Evolutionary conservation across 208 protist genomes (phyloP).

Genomic region (Leishmania tarentolae): DNA sequence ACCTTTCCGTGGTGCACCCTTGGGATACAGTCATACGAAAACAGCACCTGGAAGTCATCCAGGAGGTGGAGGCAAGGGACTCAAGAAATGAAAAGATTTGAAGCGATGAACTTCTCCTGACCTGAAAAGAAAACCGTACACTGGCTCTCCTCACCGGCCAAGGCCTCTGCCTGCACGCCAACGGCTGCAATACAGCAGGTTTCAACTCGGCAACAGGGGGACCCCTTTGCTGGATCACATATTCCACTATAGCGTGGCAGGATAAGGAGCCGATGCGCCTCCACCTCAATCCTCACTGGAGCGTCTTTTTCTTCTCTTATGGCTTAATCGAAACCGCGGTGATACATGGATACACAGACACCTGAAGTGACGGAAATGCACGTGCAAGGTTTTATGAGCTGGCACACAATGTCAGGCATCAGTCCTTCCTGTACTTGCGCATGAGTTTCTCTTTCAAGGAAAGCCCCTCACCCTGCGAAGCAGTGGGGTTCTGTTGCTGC

Average conservation of each 20-base stretch:
- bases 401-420: not conserved
- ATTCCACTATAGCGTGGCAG: not conserved
- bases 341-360: not conserved
- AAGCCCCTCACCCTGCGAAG: constrained; percentile 2
- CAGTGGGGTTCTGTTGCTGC: not conserved
- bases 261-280: not conserved
- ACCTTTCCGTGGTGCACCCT: not conserved
- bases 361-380: not conserved
- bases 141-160: not conserved
- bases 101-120: not conserved
- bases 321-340: not conserved
- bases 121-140: not conserved
- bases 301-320: not conserved
- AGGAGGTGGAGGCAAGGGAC: not conserved
- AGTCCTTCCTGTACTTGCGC: constrained; percentile 46
- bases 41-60: no score
- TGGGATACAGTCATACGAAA: no score
- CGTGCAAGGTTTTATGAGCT: not conserved
- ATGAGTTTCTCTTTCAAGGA: constrained; percentile 68
- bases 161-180: not conserved
- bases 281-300: not conserved
- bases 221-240: not conserved
- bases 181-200: not conserved
- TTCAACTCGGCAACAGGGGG: not conserved
- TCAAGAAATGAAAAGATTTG: not conserved